Conservation (phyloP, 345 rosid species). For the Pistacia vera region DNA sequence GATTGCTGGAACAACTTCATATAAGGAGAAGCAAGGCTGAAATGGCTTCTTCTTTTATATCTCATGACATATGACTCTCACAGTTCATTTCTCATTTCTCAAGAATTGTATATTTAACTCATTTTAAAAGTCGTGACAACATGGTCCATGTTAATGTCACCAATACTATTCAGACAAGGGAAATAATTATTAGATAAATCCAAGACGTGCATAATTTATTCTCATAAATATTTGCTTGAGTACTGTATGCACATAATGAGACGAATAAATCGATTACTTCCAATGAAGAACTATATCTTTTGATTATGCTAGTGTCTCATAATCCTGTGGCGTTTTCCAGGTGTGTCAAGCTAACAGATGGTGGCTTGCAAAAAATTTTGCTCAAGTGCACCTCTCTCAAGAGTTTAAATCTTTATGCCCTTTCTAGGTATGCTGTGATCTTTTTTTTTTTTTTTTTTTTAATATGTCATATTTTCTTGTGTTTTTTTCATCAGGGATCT, state of each 20-base stretch:
- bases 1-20: constrained; percentile 1
- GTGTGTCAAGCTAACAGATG: constrained; percentile 84
- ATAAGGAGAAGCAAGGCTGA: background rate
- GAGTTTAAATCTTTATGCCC: constrained; percentile 86
- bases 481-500: constrained; percentile 1
- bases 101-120: background rate
- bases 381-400: constrained; percentile 63
- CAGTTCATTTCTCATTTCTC: background rate
- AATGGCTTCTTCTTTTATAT: background rate
- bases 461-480: constrained; percentile 10
- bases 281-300: background rate
- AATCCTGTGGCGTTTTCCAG: constrained; percentile 36
- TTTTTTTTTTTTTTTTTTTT: background rate
- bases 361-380: constrained; percentile 68
- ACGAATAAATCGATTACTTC: background rate
- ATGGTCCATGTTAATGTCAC: background rate
- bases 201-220: background rate
- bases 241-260: background rate
- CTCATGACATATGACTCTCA: background rate
- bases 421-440: constrained; percentile 56
- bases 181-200: background rate
- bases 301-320: background rate
- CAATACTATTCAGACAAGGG: background rate
- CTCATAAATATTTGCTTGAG: background rate
- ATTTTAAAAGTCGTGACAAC: background rate